Evolutionary conservation across 805 yeast genomes (phyloP), one percentile per base, ranked within the genome.

Genomic region (Starmerella sp.): DNA sequence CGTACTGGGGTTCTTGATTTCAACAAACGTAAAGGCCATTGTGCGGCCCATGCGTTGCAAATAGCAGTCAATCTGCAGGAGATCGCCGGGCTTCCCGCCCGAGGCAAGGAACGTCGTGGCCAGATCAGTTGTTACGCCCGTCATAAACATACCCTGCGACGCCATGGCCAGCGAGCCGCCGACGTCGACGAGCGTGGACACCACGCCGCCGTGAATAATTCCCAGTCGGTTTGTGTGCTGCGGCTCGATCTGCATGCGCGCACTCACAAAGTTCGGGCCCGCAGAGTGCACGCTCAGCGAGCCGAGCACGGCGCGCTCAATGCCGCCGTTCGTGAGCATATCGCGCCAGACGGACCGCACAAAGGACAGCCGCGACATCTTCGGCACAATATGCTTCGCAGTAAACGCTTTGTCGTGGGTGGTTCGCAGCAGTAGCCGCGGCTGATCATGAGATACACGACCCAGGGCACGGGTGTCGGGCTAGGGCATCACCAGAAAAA

Each of bases 161-260:
- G 76, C 68, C 8, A 72, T 60, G 1, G 77, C 76, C 53, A 73
- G 61, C 10, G 77, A 73, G 13, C 77, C 77, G 7, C 75, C 77
- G 5, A 73, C 64, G 53, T 73, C 77, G 5, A 72, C 75, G 28
- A 63, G 63, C 5, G 72, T 63, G 14, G 75, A 71, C 31, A 73
- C 60, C 5, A 72, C 68, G 0, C 75, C 76, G 17, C 76, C 76
- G 49, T 73, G 76, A 37, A 73, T 64, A 15, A 67, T 69, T 36
- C 67, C 64, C 13, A 73, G 65, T 10, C 76, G 68, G 59, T 73
- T 73, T 7, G 70, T 65, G 58, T 73, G 76, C 48, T 59, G 56
- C 45, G 64, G 58, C 53, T 69, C 72, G 17, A 73, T 59, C 3
- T 61, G 57, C 42, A 73, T 54, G 30, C 64, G 63, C 48, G 70